Conservation (phyloP, 192 early-diverging fungal species). For the Helicostylum pulchrum region DNA sequence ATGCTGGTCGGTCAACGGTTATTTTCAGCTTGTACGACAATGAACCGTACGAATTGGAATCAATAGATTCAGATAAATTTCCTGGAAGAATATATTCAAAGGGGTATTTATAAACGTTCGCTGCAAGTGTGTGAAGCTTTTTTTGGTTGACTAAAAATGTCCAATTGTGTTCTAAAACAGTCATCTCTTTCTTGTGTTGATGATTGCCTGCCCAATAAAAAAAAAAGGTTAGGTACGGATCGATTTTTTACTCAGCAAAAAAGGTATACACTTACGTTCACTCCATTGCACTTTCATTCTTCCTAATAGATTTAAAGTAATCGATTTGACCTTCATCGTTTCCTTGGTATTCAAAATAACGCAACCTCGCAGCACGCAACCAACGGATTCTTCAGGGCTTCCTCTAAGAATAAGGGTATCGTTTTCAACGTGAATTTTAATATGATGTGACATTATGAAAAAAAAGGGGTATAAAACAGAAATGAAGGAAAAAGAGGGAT, state of each 20-base stretch:
- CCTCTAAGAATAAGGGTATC: slow-evolving; percentile 37
- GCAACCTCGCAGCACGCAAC: slow-evolving; percentile 51
- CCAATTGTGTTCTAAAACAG: slow-evolving; percentile 54
- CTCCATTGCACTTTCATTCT: slow-evolving; percentile 48
- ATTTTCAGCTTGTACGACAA: slow-evolving; percentile 55
- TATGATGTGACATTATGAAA: background rate
- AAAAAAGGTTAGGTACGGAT: too few species aligned
- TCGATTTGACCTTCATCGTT: slow-evolving; percentile 44
- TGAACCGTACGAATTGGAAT: slow-evolving; percentile 35
- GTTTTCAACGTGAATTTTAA: slow-evolving; percentile 39
- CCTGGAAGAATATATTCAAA: slow-evolving; percentile 59
- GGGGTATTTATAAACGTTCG: slow-evolving; percentile 42
- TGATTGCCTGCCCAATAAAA: background rate
- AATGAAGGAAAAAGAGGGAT: background rate
- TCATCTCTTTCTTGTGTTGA: slow-evolving; percentile 33
- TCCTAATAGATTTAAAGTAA: slow-evolving; percentile 49
- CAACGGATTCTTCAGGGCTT: slow-evolving; percentile 36
- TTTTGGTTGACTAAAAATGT: slow-evolving; percentile 45
- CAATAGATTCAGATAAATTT: slow-evolving; percentile 58
- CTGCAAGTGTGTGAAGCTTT: slow-evolving; percentile 26
- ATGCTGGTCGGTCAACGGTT: slow-evolving; percentile 44
- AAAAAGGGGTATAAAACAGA: too few species aligned
- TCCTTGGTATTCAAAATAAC: slow-evolving; percentile 47
- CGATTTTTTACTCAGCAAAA: too few species aligned
- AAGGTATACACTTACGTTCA: slow-evolving; percentile 26